Evolutionary conservation across 75 land plant genomes (phyloP).

Genomic region (Pseudotsuga menziesii): DNA sequence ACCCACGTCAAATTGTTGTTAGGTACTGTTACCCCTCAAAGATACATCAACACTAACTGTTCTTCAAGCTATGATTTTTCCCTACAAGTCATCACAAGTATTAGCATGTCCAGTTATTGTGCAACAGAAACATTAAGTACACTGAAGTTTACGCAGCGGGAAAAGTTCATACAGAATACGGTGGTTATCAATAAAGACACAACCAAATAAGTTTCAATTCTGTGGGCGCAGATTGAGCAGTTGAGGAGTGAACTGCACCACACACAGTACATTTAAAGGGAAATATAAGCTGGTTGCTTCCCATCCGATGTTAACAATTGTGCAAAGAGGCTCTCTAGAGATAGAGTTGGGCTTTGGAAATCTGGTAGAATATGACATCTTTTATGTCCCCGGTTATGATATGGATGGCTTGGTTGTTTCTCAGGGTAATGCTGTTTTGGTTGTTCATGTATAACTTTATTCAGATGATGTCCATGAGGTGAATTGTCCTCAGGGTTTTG

Average conservation of each 20-base stretch:
- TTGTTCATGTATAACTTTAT: too few relatives aligned
- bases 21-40: too few relatives aligned
- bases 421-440: constrained; percentile 31
- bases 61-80: too few relatives aligned
- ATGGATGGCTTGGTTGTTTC: constrained; percentile 76
- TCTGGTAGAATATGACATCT: constrained; percentile 56
- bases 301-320: constrained; percentile 62
- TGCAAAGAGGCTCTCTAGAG: constrained; percentile 64
- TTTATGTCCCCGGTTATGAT: constrained; percentile 77
- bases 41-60: too few relatives aligned
- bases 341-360: constrained; percentile 81
- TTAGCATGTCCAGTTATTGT: constrained; percentile 37
- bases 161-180: constrained; percentile 51
- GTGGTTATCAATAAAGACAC: constrained; percentile 36
- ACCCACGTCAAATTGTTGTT: too few relatives aligned
- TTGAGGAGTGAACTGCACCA: constrained; percentile 11
- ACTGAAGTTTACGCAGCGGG: constrained; percentile 65
- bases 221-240: constrained; percentile 23
- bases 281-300: constrained; percentile 68
- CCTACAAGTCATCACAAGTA: constrained; percentile 45
- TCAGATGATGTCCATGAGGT: too few relatives aligned
- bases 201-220: constrained; percentile 20
- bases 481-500: too few relatives aligned
- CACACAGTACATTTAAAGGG: constrained; percentile 35
- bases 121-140: constrained; percentile 48